Percentiles rank a stretch among this genome's conserved stretches.
Evolutionary conservation across 306 rosid genomes (phyloP).

Genomic region (Crotalaria pallida): DNA sequence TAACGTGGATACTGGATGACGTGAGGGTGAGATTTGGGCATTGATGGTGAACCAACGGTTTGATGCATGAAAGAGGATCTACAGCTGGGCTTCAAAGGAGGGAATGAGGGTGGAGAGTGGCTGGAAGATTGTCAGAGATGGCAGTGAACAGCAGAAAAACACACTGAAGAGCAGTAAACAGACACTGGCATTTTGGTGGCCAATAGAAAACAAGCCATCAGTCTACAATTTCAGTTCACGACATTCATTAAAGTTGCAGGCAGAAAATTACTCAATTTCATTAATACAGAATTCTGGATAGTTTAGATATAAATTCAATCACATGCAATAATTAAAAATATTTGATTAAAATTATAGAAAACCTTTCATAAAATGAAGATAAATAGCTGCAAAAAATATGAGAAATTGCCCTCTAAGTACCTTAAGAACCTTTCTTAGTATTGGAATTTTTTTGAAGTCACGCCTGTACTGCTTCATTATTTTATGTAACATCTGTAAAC

Average conservation of each 20-base stretch:
- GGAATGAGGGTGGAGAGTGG: too few species aligned
- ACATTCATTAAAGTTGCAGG: background rate
- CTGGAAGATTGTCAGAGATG: too few species aligned
- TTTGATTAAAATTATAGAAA: background rate
- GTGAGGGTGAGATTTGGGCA: too few species aligned
- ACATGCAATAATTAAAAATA: background rate
- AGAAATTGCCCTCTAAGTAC: slow-evolving; percentile 33
- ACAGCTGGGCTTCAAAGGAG: too few species aligned
- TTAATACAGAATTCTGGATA: background rate
- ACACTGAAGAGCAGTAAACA: too few species aligned
- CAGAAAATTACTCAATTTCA: background rate
- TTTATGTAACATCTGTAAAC: slow-evolving; percentile 94
- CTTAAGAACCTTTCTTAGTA: slow-evolving; percentile 96
- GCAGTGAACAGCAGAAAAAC: too few species aligned
- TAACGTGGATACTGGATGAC: too few species aligned
- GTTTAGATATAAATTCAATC: background rate
- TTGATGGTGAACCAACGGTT: too few species aligned
- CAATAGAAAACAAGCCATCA: slow-evolving; percentile 5
- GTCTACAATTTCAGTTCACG: background rate
- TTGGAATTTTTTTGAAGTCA: slow-evolving; percentile 95
- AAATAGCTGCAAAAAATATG: slow-evolving; percentile 1
- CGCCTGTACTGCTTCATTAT: slow-evolving; percentile 81
- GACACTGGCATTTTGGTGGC: too few species aligned
- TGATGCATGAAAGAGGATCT: too few species aligned
- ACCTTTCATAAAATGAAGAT: background rate